Conservation (phyloP, 164 flowering plant species). For the Macadamia integrifolia region DNA sequence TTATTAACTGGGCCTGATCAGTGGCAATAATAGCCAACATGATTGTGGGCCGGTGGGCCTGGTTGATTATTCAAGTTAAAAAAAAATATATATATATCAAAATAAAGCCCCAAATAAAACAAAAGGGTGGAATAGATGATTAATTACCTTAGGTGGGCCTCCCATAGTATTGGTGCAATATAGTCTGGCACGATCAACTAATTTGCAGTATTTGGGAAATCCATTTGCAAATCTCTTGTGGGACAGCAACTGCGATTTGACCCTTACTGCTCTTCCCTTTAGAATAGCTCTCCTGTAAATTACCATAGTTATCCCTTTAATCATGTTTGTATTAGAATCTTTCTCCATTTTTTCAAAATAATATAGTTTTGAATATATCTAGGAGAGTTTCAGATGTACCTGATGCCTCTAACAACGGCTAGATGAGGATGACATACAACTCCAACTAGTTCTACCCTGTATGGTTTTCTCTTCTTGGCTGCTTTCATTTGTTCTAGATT, state of each 20-base stretch:
- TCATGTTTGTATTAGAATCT: no score
- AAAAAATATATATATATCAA: no score
- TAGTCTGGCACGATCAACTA: conserved; percentile 83
- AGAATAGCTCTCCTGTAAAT: conserved; percentile 75
- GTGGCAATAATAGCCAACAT: no score
- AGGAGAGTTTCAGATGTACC: conserved; percentile 31
- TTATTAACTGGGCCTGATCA: no score
- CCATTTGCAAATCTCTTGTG: conserved; percentile 90
- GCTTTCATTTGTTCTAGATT: conserved; percentile 23
- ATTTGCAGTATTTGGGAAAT: conserved; percentile 60
- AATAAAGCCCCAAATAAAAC: no score
- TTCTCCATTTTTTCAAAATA: no score
- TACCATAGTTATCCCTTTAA: neutral
- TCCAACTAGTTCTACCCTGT: conserved; percentile 87
- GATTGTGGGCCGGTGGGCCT: no score
- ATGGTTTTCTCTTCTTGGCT: conserved; percentile 45
- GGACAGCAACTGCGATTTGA: conserved; percentile 73
- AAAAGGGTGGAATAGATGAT: neutral
- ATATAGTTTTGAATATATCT: no score
- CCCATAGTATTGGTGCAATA: conserved; percentile 63
- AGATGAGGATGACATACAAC: conserved; percentile 86
- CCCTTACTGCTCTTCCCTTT: conserved; percentile 84
- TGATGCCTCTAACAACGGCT: conserved; percentile 89
- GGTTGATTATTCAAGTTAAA: no score
- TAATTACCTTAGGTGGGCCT: conserved; percentile 62